These are phyloP conservation scores for Colletotrichum lini DNA, from an alignment of 2,329 filamentous ascomycete genomes.

Conservation along the genomic window DNA sequence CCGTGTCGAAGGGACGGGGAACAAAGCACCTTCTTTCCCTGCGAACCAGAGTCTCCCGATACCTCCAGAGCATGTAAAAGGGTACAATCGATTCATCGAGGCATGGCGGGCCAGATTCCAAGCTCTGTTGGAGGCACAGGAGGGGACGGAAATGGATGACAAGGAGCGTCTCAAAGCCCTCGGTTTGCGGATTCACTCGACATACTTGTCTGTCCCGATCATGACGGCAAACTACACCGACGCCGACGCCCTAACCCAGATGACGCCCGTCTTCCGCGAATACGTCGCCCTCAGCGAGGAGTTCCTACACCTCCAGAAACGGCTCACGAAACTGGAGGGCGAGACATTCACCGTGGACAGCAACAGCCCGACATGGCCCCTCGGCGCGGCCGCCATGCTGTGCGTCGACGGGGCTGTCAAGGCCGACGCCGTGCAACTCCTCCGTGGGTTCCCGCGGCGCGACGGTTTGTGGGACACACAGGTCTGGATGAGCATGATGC, in stretches of 20 bases:
- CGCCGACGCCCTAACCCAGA: constrained; percentile 51
- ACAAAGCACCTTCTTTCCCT: constrained; percentile 9
- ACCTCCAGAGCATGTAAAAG: constrained; percentile 23
- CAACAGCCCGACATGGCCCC: constrained; percentile 54
- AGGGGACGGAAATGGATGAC: not conserved
- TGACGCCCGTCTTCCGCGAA: constrained; percentile 57
- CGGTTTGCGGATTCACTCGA: constrained; percentile 26
- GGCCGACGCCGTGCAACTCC: constrained; percentile 57
- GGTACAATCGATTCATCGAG: constrained; percentile 40
- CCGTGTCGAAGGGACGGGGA: constrained; percentile 26
- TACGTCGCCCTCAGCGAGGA: constrained; percentile 20
- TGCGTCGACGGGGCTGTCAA: constrained; percentile 56
- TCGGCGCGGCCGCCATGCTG: constrained; percentile 58
- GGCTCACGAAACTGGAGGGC: not conserved
- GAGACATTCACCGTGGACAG: constrained; percentile 36
- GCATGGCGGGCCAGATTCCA: constrained; percentile 20
- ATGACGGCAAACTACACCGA: constrained; percentile 49
- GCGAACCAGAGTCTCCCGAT: constrained; percentile 21
- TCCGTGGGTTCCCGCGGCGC: constrained; percentile 57
- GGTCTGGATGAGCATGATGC: constrained; percentile 54
- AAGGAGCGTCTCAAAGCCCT: constrained; percentile 23
- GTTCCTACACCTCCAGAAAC: constrained; percentile 15
- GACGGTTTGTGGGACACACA: constrained; percentile 61
- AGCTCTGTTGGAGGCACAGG: constrained; percentile 44
- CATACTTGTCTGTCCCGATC: constrained; percentile 48